A percentile compares a stretch with the other conserved stretches of the same genome.
Evolutionary conservation across 2,329 filamentous ascomycete species (phyloP).

Genomic region (Cladosporium oxysporum): DNA sequence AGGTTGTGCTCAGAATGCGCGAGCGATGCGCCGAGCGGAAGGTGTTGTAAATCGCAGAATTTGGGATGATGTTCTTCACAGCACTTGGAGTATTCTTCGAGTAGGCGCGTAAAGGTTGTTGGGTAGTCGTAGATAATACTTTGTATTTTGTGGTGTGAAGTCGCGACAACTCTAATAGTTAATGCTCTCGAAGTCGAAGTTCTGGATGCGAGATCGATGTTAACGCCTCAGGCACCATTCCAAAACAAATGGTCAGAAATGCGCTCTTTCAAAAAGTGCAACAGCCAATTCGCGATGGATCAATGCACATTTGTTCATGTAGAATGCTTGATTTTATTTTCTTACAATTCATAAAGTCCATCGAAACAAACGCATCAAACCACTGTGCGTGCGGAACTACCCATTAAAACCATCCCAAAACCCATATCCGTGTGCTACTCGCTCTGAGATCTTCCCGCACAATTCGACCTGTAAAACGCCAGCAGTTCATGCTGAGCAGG

Average conservation of each 20-base stretch:
- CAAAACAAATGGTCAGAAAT: not conserved
- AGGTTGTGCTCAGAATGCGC: not conserved
- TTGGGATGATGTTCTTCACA: not conserved
- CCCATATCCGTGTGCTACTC: conserved; percentile 14
- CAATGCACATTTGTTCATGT: not conserved
- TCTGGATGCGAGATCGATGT: not conserved
- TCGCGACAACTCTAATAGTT: not conserved
- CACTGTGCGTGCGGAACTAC: not conserved
- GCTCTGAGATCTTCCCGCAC: conserved; percentile 13
- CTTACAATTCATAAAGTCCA: not conserved
- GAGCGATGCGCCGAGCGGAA: not conserved
- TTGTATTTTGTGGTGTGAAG: not conserved
- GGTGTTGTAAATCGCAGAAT: not conserved
- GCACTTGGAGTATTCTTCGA: not conserved
- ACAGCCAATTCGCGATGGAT: not conserved
- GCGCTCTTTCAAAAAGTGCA: not conserved
- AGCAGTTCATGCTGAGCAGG: not conserved
- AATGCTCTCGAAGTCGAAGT: not conserved
- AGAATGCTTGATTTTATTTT: not conserved
- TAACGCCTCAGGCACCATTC: not conserved
- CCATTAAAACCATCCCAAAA: not conserved
- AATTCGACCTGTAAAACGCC: not conserved
- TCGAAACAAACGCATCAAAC: conserved; percentile 1
- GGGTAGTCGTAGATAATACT: not conserved
- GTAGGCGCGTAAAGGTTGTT: not conserved